Evolutionary conservation across 352 stramenopile genomes (phyloP).

Genomic region (Paralagenidium karlingii): DNA sequence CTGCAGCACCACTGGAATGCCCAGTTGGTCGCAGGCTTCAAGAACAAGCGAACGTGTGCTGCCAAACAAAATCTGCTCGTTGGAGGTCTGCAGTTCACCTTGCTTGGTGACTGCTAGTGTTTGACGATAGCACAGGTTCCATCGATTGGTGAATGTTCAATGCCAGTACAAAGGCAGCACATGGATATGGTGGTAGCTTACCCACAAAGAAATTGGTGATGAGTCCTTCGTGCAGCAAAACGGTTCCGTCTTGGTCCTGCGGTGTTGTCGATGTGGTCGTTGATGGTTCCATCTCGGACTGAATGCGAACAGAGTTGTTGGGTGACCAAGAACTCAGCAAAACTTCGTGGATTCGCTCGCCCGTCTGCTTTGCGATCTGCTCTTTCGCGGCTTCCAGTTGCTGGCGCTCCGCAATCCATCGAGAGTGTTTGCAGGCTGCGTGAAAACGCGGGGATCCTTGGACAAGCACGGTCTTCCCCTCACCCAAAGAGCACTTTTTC

Average conservation of each 20-base stretch:
- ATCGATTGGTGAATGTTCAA: neutral
- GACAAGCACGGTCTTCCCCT: constrained; percentile 16
- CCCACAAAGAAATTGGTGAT: constrained; percentile 74
- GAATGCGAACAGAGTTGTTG: too few species aligned
- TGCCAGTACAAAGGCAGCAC: neutral
- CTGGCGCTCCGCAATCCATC: constrained; percentile 47
- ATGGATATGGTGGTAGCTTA: constrained; percentile 8
- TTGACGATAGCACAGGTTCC: neutral
- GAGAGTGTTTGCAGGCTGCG: constrained; percentile 47
- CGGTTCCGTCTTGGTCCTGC: neutral
- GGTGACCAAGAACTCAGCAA: constrained; percentile 34
- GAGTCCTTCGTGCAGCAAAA: constrained; percentile 49
- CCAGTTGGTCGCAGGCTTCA: constrained; percentile 31
- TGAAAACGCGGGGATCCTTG: constrained; percentile 26
- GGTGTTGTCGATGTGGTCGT: too few species aligned
- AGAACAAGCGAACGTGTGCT: constrained; percentile 56
- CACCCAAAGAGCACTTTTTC: neutral
- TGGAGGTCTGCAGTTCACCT: constrained; percentile 29
- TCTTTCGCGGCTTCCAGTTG: constrained; percentile 24
- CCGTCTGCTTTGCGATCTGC: constrained; percentile 8
- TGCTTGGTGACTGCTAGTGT: constrained; percentile 18
- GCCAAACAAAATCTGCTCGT: constrained; percentile 26
- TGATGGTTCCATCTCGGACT: too few species aligned
- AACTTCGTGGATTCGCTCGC: constrained; percentile 33
- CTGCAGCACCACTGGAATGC: constrained; percentile 39